Percentiles rank a stretch among this genome's conserved stretches.
phyloP scores from a whole-genome alignment of 441 rosid genomes.

The Raphanus hybrid region DNA sequence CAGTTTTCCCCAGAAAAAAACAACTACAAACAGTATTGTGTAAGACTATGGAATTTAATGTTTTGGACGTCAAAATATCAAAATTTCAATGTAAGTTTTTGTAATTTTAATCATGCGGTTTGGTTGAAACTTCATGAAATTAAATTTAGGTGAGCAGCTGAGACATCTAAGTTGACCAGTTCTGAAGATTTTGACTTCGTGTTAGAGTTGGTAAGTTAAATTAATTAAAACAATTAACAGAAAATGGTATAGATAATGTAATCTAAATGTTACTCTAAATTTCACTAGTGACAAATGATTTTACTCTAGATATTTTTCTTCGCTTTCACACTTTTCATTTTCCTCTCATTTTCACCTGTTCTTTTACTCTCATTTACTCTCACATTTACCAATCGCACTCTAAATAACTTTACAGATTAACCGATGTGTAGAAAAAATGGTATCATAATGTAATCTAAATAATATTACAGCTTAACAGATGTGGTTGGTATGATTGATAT shows the following conservation, averaged over 20 bases:
- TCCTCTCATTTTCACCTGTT: no score
- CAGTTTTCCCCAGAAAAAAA: neutral
- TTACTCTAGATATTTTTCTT: no score
- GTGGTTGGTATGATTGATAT: conserved; percentile 3
- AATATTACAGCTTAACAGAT: neutral
- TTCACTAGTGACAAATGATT: no score
- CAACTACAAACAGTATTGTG: neutral
- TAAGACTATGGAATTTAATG: neutral
- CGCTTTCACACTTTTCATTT: no score
- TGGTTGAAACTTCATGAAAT: conserved; percentile 16
- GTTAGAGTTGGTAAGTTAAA: conserved; percentile 22
- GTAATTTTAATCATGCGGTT: conserved; percentile 4
- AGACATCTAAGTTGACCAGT: conserved; percentile 45
- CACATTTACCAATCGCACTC: no score
- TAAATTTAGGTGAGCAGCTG: conserved; percentile 29
- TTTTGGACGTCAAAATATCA: neutral
- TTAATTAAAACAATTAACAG: neutral
- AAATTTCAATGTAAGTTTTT: neutral
- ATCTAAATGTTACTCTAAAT: neutral
- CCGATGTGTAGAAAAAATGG: no score
- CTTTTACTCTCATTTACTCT: no score
- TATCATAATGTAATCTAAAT: neutral
- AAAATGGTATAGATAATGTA: neutral
- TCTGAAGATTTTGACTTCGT: conserved; percentile 21
- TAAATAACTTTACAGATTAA: no score